These are phyloP conservation scores for Paramecium tetraurelia DNA, from an alignment of 73 alveolate genomes.

Conservation along the genomic window DNA sequence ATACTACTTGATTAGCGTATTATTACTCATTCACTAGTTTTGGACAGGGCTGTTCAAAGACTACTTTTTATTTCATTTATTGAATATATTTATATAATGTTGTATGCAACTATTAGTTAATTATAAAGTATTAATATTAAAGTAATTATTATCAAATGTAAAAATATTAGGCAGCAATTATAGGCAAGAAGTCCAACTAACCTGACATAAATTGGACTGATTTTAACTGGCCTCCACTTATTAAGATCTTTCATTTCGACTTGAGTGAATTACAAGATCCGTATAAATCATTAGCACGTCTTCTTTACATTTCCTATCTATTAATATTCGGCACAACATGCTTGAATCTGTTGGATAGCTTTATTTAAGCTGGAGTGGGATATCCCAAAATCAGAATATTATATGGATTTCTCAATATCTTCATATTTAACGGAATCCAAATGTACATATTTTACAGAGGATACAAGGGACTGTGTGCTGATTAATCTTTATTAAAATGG, in stretches of 20 bases:
- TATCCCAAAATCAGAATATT: slow-evolving; percentile 6
- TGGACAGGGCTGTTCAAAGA: background rate
- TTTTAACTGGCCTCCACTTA: slow-evolving; percentile 58
- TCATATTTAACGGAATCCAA: slow-evolving; percentile 40
- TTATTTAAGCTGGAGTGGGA: slow-evolving; percentile 39
- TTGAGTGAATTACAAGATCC: slow-evolving; percentile 56
- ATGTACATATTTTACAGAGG: slow-evolving; percentile 51
- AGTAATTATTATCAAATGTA: background rate
- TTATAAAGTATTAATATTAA: background rate
- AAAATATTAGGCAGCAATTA: slow-evolving; percentile 21
- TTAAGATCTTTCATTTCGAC: slow-evolving; percentile 49
- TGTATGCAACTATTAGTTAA: background rate
- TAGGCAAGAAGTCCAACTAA: slow-evolving; percentile 23
- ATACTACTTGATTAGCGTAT: background rate
- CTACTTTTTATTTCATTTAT: background rate
- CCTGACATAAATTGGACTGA: slow-evolving; percentile 66
- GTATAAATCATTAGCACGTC: slow-evolving; percentile 18
- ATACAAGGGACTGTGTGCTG: slow-evolving; percentile 19
- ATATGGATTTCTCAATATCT: slow-evolving; percentile 14
- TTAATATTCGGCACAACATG: background rate
- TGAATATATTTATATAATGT: background rate
- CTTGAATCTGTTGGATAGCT: background rate
- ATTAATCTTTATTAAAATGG: background rate
- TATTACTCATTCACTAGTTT: background rate
- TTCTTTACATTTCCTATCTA: slow-evolving; percentile 21